A percentile compares a stretch with the other conserved stretches of the same genome.
Evolutionary conservation across 2,329 filamentous ascomycete genomes (phyloP).

Genomic region (Talaromyces sp.): DNA sequence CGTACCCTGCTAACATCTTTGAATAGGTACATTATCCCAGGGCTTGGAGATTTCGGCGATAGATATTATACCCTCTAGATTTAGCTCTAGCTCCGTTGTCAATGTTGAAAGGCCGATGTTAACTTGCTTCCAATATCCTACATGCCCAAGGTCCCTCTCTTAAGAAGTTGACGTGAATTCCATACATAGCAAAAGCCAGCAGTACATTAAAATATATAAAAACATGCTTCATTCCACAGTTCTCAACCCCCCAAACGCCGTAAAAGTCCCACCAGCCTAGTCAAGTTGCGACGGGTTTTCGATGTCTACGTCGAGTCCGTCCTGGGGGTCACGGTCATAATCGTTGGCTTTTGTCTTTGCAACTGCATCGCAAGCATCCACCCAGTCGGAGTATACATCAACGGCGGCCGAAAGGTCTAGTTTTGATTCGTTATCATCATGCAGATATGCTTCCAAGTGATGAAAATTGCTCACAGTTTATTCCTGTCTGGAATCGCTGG

Average conservation of each 20-base stretch:
- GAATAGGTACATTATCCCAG: conserved; percentile 84
- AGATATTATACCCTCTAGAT: conserved; percentile 85
- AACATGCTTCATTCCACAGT: not conserved
- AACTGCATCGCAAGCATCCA: conserved; percentile 80
- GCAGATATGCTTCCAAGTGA: not conserved
- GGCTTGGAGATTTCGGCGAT: conserved; percentile 91
- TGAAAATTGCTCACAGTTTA: conserved; percentile 67
- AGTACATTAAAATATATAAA: not conserved
- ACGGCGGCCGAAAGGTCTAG: conserved; percentile 82
- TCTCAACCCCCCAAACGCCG: not conserved
- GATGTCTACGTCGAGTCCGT: conserved; percentile 6
- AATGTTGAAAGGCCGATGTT: not conserved
- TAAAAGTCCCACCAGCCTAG: not conserved
- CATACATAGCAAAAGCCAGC: not conserved
- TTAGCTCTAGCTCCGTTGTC: not conserved
- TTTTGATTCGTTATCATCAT: not conserved
- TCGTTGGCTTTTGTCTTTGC: conserved; percentile 53
- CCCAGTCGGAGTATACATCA: conserved; percentile 97
- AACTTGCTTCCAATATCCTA: not conserved
- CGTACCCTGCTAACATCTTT: not conserved
- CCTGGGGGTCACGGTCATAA: conserved; percentile 20
- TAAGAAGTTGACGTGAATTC: not conserved
- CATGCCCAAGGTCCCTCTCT: not conserved
- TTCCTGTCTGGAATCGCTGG: conserved; percentile 84
- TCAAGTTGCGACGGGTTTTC: not conserved